Evolutionary conservation across 75 land plant genomes (phyloP).

Genomic region (Cunninghamia lanceolata): DNA sequence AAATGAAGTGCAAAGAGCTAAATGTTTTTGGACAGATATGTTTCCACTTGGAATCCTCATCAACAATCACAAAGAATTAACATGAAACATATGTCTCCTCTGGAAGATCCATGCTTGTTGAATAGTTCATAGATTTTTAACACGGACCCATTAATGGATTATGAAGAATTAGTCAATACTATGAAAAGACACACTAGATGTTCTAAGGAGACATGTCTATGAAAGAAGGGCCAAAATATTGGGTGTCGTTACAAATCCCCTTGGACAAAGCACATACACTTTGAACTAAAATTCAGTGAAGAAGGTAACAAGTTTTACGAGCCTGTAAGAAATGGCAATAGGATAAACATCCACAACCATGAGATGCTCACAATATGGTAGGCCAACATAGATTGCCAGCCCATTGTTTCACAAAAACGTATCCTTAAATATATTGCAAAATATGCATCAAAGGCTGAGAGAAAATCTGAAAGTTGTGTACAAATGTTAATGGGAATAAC

Average conservation of each 20-base stretch:
- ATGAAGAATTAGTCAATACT: neutral
- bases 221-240: neutral
- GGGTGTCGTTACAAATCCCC: neutral
- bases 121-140: neutral
- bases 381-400: neutral
- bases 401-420: neutral
- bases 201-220: neutral
- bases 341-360: neutral
- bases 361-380: neutral
- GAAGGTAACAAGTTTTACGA: neutral
- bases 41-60: neutral
- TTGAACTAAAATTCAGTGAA: neutral
- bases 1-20: neutral
- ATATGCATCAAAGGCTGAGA: neutral
- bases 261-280: neutral
- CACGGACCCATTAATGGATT: neutral
- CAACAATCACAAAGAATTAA: neutral
- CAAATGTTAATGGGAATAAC: neutral
- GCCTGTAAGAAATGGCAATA: neutral
- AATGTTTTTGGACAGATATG: neutral
- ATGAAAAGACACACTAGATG: neutral
- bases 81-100: neutral
- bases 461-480: neutral
- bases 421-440: neutral
- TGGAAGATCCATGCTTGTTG: neutral